These are phyloP conservation scores for Turnera subulata DNA, from an alignment of 345 rosid genomes.

Conservation along the genomic window DNA sequence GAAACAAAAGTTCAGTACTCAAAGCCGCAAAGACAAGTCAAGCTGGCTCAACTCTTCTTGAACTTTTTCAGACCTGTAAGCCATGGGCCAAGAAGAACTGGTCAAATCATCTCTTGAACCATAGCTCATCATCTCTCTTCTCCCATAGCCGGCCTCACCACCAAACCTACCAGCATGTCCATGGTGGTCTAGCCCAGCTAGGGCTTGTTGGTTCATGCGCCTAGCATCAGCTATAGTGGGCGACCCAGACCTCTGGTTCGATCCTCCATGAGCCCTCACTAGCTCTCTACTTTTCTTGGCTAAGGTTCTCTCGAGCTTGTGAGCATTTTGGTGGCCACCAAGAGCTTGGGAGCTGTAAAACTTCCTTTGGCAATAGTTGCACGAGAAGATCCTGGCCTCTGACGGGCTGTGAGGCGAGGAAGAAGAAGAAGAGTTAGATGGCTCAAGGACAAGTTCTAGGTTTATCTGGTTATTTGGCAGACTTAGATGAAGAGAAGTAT, in stretches of 20 bases:
- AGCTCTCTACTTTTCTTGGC: constrained; percentile 81
- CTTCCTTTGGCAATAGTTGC: constrained; percentile 92
- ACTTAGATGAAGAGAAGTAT: constrained; percentile 64
- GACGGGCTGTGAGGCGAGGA: constrained; percentile 30
- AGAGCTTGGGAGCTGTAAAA: constrained; percentile 98
- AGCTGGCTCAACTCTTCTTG: constrained; percentile 63
- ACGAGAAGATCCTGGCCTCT: constrained; percentile 65
- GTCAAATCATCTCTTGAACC: constrained; percentile 12
- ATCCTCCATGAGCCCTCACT: constrained; percentile 26
- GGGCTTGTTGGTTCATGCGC: constrained; percentile 19
- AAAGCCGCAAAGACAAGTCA: constrained; percentile 81
- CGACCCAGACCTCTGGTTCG: constrained; percentile 15
- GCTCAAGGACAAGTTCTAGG: constrained; percentile 34
- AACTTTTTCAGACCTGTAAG: constrained; percentile 36
- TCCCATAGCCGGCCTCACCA: constrained; percentile 27
- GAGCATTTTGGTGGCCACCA: constrained; percentile 98
- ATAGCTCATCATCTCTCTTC: constrained; percentile 29
- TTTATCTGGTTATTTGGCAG: constrained; percentile 46
- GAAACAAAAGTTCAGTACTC: constrained; percentile 19
- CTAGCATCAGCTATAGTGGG: no score
- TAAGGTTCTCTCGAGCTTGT: constrained; percentile 83
- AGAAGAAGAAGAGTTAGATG: constrained; percentile 19
- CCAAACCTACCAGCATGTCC: constrained; percentile 31
- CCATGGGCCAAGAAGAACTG: constrained; percentile 34
- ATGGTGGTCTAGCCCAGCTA: constrained; percentile 31